Evolutionary conservation across 768 basidiomycete species (phyloP), one percentile per base, ranked within the genome.

Genomic region (Xanthoconium stramineum): DNA sequence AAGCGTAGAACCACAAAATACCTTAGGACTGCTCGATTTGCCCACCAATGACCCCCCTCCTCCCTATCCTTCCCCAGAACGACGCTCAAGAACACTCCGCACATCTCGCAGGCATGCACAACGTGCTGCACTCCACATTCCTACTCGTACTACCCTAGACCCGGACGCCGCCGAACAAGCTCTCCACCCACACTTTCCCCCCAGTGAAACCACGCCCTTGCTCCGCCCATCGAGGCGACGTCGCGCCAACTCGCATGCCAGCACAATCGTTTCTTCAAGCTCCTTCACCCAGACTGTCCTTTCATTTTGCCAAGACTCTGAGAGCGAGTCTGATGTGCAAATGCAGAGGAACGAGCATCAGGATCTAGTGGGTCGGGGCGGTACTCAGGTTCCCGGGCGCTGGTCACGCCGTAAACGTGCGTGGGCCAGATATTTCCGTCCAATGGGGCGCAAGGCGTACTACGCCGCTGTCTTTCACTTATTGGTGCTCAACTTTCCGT

Each of bases 401-500:
- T 53, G 57, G 64, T n/a, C 50, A 15, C 53, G 14, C 51, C 28
- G 29, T 52, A 59, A 47, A 47, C 72, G 62, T 47, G 72, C 69
- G 12, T 84, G 80, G 81, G 71, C 67, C 33, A 70, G 74, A 56
- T 91, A 92, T 65, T 91, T 88, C 66, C 72, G 81, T 30, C 91
- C 90, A 5, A 55, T 91, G 63, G 52, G 60, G 17, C 74, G 72
- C 57, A 72, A 62, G 56, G 77, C 78, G n/a, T 91, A 91, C 64
- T 88, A 85, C 61, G 69, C 76, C 28, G 74, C 88, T 0, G 69
- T 88, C 29, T 79, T 89, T 52, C 91, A 93, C 67, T 76, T 93
- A 20, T 66, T 84, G 40, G 74, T 88, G 28, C 46, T 92, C 62
- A 92, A 93, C 70, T 89, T 93, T 64, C 89, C 89, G 0, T 91